A percentile compares a stretch with the other conserved stretches of the same genome.
These are phyloP conservation scores for Leccinum obscurum DNA, from an alignment of 768 basidiomycete genomes.

Conservation along the genomic window DNA sequence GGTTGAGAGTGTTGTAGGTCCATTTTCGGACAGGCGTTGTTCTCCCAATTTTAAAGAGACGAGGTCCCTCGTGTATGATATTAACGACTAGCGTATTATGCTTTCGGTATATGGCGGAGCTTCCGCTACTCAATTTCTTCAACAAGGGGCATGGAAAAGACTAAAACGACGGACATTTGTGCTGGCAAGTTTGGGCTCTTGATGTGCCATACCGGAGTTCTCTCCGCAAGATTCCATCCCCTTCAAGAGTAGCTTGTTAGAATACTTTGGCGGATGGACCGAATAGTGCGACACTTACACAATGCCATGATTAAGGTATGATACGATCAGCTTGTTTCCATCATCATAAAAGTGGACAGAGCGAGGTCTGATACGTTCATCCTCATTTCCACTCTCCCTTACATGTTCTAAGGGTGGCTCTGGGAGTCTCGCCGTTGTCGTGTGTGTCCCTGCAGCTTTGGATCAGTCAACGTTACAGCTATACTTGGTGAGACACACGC, in stretches of 20 bases:
- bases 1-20: background rate
- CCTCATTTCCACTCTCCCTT: too few relatives aligned
- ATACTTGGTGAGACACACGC: background rate
- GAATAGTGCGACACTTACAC: too few relatives aligned
- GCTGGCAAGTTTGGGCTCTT: background rate
- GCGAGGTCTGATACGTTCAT: too few relatives aligned
- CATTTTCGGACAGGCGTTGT: background rate
- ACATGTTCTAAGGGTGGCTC: too few relatives aligned
- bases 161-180: background rate
- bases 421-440: too few relatives aligned
- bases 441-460: too few relatives aligned
- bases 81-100: background rate
- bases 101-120: background rate
- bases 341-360: too few relatives aligned
- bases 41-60: background rate
- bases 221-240: background rate
- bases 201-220: background rate
- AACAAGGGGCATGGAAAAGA: background rate
- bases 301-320: too few relatives aligned
- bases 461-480: too few relatives aligned
- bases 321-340: too few relatives aligned
- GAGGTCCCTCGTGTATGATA: background rate
- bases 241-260: background rate
- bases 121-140: too few relatives aligned
- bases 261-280: too few relatives aligned